Evolutionary conservation across 805 yeast species (phyloP).

Genomic region (Wickerhamomyces bovis): DNA sequence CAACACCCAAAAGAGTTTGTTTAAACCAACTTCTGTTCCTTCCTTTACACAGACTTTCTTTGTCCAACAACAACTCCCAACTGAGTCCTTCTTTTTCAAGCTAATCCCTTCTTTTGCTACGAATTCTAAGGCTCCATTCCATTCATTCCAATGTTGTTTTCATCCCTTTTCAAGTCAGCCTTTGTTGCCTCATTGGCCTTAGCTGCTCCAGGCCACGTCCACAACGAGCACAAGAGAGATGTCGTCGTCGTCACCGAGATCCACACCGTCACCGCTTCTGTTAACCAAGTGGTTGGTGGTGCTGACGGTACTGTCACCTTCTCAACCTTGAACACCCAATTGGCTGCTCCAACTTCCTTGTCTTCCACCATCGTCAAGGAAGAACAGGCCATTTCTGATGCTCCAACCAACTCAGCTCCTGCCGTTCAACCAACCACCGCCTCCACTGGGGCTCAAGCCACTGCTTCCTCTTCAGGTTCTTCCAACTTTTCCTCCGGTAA

Average conservation of each 20-base stretch:
- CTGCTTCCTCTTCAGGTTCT: slow-evolving; percentile 29
- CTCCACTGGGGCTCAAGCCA: slow-evolving; percentile 24
- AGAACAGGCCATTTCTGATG: slow-evolving; percentile 27
- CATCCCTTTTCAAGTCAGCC: slow-evolving; percentile 33
- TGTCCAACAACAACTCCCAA: not conserved
- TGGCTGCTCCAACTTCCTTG: slow-evolving; percentile 23
- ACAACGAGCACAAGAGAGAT: slow-evolving; percentile 54
- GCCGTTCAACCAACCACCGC: slow-evolving; percentile 20
- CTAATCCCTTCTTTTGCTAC: slow-evolving; percentile 1
- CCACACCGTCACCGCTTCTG: slow-evolving; percentile 40
- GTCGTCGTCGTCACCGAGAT: slow-evolving; percentile 44
- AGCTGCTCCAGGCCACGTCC: slow-evolving; percentile 58
- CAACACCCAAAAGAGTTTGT: slow-evolving; percentile 1
- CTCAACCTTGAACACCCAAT: slow-evolving; percentile 23
- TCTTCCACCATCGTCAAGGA: slow-evolving; percentile 21
- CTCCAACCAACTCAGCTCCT: slow-evolving; percentile 24
- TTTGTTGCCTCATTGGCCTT: slow-evolving; percentile 33
- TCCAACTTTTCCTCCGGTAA: slow-evolving; percentile 35
- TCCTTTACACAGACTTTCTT: slow-evolving; percentile 26
- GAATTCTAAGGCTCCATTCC: not conserved
- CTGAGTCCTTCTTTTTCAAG: not conserved
- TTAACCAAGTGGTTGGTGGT: slow-evolving; percentile 30
- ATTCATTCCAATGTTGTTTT: slow-evolving; percentile 39
- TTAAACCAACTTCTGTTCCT: slow-evolving; percentile 26
- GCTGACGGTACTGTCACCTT: slow-evolving; percentile 22